These are phyloP conservation scores for Calonectria pauciramosa DNA, from an alignment of 2,329 filamentous ascomycete species.

Conservation along the genomic window DNA sequence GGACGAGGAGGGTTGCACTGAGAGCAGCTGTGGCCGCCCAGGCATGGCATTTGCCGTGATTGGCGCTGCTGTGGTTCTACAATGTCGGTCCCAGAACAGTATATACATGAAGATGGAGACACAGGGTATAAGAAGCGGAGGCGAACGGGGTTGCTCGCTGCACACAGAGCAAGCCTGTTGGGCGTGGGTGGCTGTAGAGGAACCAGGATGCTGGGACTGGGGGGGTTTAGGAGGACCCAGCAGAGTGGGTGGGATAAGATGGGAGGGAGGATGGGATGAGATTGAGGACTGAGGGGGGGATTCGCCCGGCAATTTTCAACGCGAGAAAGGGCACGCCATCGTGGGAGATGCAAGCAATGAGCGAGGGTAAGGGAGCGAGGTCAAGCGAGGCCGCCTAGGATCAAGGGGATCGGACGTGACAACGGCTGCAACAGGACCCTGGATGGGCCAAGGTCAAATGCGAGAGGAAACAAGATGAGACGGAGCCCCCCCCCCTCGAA, in stretches of 20 bases:
- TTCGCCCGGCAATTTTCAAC: neutral
- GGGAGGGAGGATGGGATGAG: neutral
- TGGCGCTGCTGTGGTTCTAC: neutral
- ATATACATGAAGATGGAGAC: constrained; percentile 5
- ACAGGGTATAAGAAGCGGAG: neutral
- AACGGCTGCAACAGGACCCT: constrained; percentile 3
- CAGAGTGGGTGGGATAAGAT: constrained; percentile 6
- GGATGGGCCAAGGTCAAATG: neutral
- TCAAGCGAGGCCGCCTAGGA: neutral
- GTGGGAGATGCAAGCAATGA: constrained; percentile 8
- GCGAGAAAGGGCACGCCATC: neutral
- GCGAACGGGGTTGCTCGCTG: neutral
- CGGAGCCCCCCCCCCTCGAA: neutral
- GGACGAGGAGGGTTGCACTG: neutral
- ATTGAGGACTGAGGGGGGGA: neutral
- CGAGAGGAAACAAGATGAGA: neutral
- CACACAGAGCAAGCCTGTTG: neutral
- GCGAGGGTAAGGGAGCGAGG: neutral
- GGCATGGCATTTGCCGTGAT: neutral
- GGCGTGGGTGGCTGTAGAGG: neutral
- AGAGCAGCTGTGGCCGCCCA: neutral
- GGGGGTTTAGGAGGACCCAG: neutral
- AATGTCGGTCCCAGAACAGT: neutral
- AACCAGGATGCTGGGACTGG: constrained; percentile 13
- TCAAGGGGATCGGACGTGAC: constrained; percentile 10